phyloP scores from a whole-genome alignment of 371 early-diverging fungal genomes.

The Apophysomyces ossiformis region DNA sequence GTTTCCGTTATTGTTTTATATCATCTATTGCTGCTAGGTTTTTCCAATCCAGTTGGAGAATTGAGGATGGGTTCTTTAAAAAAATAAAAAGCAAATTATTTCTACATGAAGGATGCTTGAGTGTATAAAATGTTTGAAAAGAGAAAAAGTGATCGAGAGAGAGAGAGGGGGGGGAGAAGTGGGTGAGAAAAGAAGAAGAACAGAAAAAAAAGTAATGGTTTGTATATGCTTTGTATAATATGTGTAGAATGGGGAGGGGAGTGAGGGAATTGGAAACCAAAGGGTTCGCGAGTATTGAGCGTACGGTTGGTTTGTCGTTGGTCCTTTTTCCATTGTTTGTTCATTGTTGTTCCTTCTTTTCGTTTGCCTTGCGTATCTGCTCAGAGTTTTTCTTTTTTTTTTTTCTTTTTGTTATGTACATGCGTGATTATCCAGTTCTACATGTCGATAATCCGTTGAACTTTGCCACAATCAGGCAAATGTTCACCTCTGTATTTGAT shows the following conservation, averaged over 20 bases:
- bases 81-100: constrained; percentile 2
- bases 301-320: not conserved
- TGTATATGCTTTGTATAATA: no score
- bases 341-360: not conserved
- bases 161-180: constrained; percentile 2
- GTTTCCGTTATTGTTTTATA: not conserved
- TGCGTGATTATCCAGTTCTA: constrained; percentile 22
- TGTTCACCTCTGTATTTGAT: constrained; percentile 72
- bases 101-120: constrained; percentile 5
- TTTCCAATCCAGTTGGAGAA: constrained; percentile 8
- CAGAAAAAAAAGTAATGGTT: no score
- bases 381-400: no score
- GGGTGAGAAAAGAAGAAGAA: not conserved
- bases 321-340: not conserved
- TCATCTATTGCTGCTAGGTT: not conserved
- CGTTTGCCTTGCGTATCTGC: no score
- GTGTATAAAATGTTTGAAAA: constrained; percentile 19
- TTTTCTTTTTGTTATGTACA: not conserved
- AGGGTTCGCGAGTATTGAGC: not conserved
- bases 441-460: constrained; percentile 57
- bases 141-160: not conserved
- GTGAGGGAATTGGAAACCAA: not conserved
- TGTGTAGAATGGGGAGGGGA: not conserved
- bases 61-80: not conserved
- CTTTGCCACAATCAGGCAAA: constrained; percentile 59